phyloP scores from a whole-genome alignment of 768 basidiomycete genomes.

The Russula dissimulans region DNA sequence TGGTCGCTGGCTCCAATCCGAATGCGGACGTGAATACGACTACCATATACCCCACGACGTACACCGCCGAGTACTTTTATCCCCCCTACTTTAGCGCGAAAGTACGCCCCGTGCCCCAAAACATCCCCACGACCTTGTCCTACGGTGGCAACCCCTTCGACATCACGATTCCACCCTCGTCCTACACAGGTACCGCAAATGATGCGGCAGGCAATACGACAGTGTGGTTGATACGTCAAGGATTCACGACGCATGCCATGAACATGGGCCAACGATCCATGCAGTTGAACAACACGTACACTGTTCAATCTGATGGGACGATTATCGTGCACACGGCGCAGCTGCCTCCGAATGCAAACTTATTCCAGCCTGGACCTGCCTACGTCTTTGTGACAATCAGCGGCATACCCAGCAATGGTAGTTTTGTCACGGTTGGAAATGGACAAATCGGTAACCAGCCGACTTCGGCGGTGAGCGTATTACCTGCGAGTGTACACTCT shows the following conservation, averaged over 20 bases:
- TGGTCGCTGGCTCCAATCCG: constrained; percentile 7
- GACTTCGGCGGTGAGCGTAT: background rate
- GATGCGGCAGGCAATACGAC: background rate
- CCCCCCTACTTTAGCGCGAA: background rate
- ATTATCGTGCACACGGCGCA: background rate
- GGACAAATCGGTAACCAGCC: background rate
- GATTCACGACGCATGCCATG: constrained; percentile 5
- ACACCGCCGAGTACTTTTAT: background rate
- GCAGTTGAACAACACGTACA: background rate
- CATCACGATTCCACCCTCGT: background rate
- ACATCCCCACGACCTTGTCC: background rate
- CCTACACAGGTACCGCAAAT: background rate
- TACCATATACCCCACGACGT: background rate
- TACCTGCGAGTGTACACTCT: background rate
- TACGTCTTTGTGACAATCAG: background rate
- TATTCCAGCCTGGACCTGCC: constrained; percentile 9
- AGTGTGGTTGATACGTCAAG: background rate
- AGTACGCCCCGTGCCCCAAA: background rate
- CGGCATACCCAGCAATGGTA: constrained; percentile 1
- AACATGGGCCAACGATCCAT: constrained; percentile 4
- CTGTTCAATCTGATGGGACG: background rate
- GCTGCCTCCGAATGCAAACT: background rate
- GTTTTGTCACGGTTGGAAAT: background rate
- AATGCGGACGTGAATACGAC: background rate
- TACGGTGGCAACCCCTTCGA: background rate